Evolutionary conservation across 257 asterid genomes (phyloP).

Genomic region (Ajuga chamaepitys): DNA sequence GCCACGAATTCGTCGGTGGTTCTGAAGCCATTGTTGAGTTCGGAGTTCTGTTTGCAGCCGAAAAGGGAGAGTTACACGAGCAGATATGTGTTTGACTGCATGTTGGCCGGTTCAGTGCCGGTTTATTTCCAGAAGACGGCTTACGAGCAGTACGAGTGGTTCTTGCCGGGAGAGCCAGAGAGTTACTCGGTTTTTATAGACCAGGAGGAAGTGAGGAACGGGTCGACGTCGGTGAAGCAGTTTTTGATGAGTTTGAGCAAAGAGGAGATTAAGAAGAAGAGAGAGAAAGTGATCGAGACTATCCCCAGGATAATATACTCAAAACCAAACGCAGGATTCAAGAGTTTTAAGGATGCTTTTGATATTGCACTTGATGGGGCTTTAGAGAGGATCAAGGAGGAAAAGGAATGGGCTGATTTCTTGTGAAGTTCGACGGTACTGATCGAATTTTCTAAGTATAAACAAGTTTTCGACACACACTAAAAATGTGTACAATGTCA

Average conservation of each 20-base stretch:
- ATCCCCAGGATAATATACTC: conserved; percentile 66
- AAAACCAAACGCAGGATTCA: conserved; percentile 41
- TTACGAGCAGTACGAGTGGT: conserved; percentile 82
- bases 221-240: conserved; percentile 39
- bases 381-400: conserved; percentile 68
- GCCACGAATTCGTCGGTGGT: conserved; percentile 28
- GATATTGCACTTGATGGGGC: conserved; percentile 83
- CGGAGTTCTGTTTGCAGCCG: conserved; percentile 77
- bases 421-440: too few relatives aligned
- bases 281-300: conserved; percentile 66
- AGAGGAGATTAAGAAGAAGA: conserved; percentile 54
- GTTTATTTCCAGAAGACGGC: conserved; percentile 67
- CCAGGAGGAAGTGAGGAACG: conserved; percentile 49
- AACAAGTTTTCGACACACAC: too few relatives aligned
- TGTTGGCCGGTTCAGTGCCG: conserved; percentile 79
- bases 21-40: conserved; percentile 38
- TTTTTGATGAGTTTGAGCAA: conserved; percentile 41
- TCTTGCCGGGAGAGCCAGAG: conserved; percentile 64
- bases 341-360: conserved; percentile 65
- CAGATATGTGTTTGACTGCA: conserved; percentile 65
- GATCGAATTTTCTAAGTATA: too few relatives aligned
- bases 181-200: conserved; percentile 78
- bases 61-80: conserved; percentile 65
- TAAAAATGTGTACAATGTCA: too few relatives aligned
- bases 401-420: conserved; percentile 66